Percentiles rank a stretch among this genome's conserved stretches.
Conservation (phyloP, 1,139 yeast species). For the Cylindricascospora bacillispora region DNA sequence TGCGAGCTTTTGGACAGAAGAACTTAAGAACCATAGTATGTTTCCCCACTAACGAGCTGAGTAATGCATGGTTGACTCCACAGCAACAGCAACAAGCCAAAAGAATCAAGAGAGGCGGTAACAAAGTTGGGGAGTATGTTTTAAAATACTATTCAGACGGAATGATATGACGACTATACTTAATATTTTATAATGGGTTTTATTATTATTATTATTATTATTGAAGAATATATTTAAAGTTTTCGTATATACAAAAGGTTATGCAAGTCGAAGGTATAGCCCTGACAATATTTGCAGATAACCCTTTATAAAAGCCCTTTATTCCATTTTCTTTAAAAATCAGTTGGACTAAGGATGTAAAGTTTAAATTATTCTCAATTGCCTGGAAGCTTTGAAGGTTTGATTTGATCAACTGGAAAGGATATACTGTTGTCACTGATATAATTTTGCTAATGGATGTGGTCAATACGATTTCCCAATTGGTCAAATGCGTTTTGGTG, state of each 20-base stretch:
- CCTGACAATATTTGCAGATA: conserved; percentile 44
- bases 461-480: conserved; percentile 46
- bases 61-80: no score
- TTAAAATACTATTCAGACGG: conserved; percentile 17
- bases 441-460: conserved; percentile 60
- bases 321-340: conserved; percentile 38
- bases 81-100: conserved; percentile 2
- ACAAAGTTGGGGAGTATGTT: conserved; percentile 16
- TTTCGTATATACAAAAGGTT: conserved; percentile 56
- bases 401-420: conserved; percentile 72
- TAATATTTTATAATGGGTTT: not conserved
- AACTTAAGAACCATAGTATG: no score
- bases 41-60: no score
- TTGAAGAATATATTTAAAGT: conserved; percentile 21
- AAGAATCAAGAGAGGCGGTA: conserved; percentile 8
- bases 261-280: conserved; percentile 68
- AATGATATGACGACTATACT: not conserved
- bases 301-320: conserved; percentile 66
- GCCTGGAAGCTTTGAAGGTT: conserved; percentile 50
- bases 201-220: no score
- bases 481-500: conserved; percentile 34
- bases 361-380: conserved; percentile 33
- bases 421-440: conserved; percentile 63
- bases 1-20: no score
- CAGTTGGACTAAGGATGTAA: conserved; percentile 18